Evolutionary conservation across 106 monocot genomes (phyloP), one percentile per base, ranked within the genome.

Genomic region (Ottelia alismoides): DNA sequence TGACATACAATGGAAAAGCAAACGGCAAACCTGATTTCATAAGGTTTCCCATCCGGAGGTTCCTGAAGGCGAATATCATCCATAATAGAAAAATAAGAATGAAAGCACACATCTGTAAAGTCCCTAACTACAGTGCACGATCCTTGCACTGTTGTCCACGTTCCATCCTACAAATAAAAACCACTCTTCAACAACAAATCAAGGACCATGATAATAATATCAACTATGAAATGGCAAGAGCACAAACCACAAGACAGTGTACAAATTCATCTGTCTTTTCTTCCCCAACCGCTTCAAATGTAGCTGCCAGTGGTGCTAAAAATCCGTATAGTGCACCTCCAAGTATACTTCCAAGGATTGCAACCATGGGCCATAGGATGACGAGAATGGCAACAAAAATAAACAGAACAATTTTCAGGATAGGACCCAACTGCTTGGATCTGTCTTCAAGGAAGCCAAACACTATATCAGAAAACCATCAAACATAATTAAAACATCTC

Each of bases 51-150:
- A 63, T 81, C 56, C 30, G 67, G 74, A 52, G 82, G 75, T 52
- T 64, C 61, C 2, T 82, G 74, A 67, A 72, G 77, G 32, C 67
- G 76, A 56, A 82, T 24, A 24, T 98, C 90, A 27, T 86, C 70
- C 82, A 98, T 85, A 56, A 79, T 47, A 19, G 90, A 90, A 57
- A 98, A 98, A 68, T 90, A 98, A 4, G 98, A 90, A 52, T 98
- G 72, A 50, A 77, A 86, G 48, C 76, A 85, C 21, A 86, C 47
- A 64, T 98, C 90, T 49, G 85, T 74, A 25, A 98, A 45, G 49
- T 98, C 98, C 64, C 89, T 82, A 29, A 90, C 82, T 17, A 82
- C 70, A n/a, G 89, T 98, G 54, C 68, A 79, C 22, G 72, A 74
- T 65, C 85, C 79, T 60, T 74, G 70, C 20, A 98, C 53, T 48